These are phyloP conservation scores for Trametes sanguinea DNA, from an alignment of 768 basidiomycete species.

Conservation along the genomic window DNA sequence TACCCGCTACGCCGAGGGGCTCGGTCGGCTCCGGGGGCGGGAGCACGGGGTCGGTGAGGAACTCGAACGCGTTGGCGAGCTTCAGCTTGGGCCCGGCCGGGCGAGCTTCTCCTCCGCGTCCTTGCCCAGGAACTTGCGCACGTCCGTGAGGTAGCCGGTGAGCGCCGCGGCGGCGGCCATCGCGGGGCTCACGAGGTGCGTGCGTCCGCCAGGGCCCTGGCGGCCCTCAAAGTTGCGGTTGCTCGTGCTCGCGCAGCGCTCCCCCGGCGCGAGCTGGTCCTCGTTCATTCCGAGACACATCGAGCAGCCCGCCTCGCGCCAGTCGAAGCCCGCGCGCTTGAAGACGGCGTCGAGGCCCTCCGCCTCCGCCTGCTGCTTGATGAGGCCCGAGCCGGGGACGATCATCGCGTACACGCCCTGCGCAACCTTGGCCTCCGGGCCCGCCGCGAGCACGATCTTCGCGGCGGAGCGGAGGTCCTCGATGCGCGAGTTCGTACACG, in stretches of 20 bases:
- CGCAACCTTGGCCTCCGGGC: conserved; percentile 53
- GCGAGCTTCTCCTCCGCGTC: conserved; percentile 31
- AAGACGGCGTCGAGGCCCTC: conserved; percentile 65
- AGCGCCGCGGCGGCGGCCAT: conserved; percentile 71
- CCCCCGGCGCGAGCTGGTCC: conserved; percentile 58
- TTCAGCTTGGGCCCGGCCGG: conserved; percentile 59
- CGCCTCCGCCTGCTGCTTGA: conserved; percentile 66
- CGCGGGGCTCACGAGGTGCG: conserved; percentile 64
- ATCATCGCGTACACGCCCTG: conserved; percentile 60
- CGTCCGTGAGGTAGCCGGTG: conserved; percentile 59
- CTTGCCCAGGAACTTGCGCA: conserved; percentile 50
- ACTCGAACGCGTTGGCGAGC: conserved; percentile 68
- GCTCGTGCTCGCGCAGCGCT: conserved; percentile 62
- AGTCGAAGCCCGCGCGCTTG: conserved; percentile 67
- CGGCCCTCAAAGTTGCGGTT: conserved; percentile 71
- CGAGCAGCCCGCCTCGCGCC: conserved; percentile 70
- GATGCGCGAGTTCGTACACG: conserved; percentile 69
- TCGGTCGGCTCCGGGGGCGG: conserved; percentile 40
- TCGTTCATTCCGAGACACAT: conserved; percentile 77
- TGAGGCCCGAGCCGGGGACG: conserved; percentile 66
- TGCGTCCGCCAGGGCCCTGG: conserved; percentile 61
- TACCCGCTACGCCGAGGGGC: conserved; percentile 10
- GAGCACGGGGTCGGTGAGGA: conserved; percentile 65
- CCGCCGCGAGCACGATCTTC: conserved; percentile 52
- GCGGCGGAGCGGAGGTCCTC: conserved; percentile 66